A percentile compares a stretch with the other conserved stretches of the same genome.
These are phyloP conservation scores for Aquilaria agallochum DNA, from an alignment of 441 rosid genomes.

Conservation along the genomic window DNA sequence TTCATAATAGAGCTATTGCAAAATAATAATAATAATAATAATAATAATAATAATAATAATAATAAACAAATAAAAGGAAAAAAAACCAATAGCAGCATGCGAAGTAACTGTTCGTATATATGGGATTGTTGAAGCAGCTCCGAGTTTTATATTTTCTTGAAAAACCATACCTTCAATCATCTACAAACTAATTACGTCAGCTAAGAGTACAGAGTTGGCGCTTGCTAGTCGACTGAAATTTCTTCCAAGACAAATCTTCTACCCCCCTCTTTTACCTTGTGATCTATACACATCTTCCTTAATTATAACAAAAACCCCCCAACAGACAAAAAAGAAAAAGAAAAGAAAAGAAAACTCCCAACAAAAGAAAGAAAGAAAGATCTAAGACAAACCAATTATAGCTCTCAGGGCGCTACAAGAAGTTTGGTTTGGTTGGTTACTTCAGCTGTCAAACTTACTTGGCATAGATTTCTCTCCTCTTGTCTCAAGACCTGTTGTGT, in stretches of 20 bases:
- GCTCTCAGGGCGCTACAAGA: constrained; percentile 26
- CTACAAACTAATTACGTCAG: constrained; percentile 16
- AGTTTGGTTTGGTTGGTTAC: constrained; percentile 21
- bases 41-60: too few species aligned
- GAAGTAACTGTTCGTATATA: too few species aligned
- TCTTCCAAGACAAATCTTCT: constrained; percentile 17
- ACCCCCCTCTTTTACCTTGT: constrained; percentile 21
- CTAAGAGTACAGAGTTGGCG: constrained; percentile 27
- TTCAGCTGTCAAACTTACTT: constrained; percentile 26
- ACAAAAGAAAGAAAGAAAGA: constrained; percentile 14
- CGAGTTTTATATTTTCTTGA: too few species aligned
- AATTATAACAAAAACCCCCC: constrained; percentile 21
- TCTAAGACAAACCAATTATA: constrained; percentile 9
- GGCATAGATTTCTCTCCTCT: constrained; percentile 14
- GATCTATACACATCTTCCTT: constrained; percentile 38
- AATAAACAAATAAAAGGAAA: too few species aligned
- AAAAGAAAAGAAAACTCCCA: constrained; percentile 32
- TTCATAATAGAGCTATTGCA: too few species aligned
- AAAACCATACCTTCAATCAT: too few species aligned
- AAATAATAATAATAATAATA: too few species aligned
- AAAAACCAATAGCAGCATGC: too few species aligned
- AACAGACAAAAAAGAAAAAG: constrained; percentile 24
- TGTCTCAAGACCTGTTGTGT: constrained; percentile 67
- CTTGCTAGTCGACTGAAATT: constrained; percentile 18
- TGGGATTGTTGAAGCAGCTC: too few species aligned